Conservation (phyloP, 1,284 basidiomycete species). For the Ustilago vetiveriae region DNA sequence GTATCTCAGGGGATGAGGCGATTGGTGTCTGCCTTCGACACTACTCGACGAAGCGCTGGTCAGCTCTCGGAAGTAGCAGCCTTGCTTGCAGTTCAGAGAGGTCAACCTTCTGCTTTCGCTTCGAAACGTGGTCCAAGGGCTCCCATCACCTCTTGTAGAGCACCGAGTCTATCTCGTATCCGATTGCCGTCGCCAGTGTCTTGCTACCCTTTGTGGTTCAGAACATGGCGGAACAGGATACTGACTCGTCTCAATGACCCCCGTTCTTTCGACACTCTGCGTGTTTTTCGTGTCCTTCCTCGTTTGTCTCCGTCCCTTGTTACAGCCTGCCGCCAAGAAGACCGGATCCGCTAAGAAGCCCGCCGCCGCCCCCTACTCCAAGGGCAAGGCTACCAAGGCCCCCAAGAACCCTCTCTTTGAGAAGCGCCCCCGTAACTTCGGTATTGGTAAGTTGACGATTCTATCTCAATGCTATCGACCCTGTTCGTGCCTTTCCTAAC, state of each 20-base stretch:
- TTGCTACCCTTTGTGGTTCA: conserved; percentile 38
- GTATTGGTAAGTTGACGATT: conserved; percentile 79
- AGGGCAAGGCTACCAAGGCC: conserved; percentile 68
- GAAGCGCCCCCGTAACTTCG: conserved; percentile 88
- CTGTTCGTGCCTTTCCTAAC: not conserved
- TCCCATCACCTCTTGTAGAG: conserved; percentile 53
- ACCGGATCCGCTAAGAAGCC: conserved; percentile 63
- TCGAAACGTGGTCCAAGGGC: conserved; percentile 4
- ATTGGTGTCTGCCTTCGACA: conserved; percentile 10
- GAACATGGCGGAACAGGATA: conserved; percentile 45
- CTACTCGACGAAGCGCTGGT: conserved; percentile 23
- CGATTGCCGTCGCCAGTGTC: conserved; percentile 32
- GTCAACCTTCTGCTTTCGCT: conserved; percentile 28
- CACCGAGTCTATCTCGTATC: conserved; percentile 58
- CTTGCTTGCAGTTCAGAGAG: conserved; percentile 7
- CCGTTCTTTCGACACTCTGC: conserved; percentile 14
- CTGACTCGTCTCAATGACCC: conserved; percentile 67
- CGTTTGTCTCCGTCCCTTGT: conserved; percentile 8
- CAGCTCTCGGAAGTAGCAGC: conserved; percentile 18
- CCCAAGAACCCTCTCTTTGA: conserved; percentile 97
- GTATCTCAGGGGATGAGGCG: conserved; percentile 38
- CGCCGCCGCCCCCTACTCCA: conserved; percentile 61
- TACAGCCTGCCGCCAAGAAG: conserved; percentile 66
- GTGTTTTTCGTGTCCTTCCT: conserved; percentile 1
- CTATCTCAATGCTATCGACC: not conserved